These are phyloP conservation scores for Russula abietina DNA, from an alignment of 768 basidiomycete genomes.

Conservation along the genomic window DNA sequence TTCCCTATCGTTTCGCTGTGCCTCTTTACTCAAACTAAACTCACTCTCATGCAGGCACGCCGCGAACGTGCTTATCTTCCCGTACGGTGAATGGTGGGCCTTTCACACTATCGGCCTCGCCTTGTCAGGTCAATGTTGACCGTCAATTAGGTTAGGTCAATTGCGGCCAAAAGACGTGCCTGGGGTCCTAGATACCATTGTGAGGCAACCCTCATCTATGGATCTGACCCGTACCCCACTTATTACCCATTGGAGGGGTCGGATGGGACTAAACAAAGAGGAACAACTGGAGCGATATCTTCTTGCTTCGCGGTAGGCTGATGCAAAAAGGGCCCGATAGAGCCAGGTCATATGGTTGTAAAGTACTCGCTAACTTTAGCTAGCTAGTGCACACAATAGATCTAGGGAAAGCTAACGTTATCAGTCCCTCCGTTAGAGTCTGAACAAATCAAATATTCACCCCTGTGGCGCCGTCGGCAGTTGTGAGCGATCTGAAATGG, in stretches of 20 bases:
- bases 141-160: conserved; percentile 50
- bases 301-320: neutral
- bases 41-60: conserved; percentile 44
- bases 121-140: neutral
- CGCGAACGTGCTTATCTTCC: conserved; percentile 62
- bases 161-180: conserved; percentile 54
- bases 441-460: neutral
- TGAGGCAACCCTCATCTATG: conserved; percentile 31
- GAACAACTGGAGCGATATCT: conserved; percentile 41
- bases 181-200: conserved; percentile 42
- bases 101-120: neutral
- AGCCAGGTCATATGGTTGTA: neutral
- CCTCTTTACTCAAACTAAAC: neutral
- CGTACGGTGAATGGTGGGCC: conserved; percentile 66
- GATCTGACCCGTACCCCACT: conserved; percentile 33
- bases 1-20: neutral
- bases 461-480: neutral
- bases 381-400: neutral
- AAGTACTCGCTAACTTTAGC: neutral
- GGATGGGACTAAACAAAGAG: conserved; percentile 59
- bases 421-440: neutral
- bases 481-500: neutral
- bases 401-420: neutral
- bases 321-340: too few species aligned
- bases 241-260: conserved; percentile 58